Evolutionary conservation across 805 yeast species (phyloP).

Genomic region (Monosporozyma siamensis): DNA sequence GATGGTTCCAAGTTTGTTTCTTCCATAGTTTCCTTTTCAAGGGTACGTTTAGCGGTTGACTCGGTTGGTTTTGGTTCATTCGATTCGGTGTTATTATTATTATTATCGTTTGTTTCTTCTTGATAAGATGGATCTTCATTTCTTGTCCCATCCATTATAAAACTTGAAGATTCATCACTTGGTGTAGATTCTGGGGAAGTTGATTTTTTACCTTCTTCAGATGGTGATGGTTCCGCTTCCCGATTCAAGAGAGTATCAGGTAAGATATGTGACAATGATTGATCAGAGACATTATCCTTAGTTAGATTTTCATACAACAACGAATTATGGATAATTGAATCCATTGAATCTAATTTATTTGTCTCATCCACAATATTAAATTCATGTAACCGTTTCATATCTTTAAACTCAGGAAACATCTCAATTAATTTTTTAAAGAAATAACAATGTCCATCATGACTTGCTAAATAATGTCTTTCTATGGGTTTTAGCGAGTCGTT

Average conservation of each 20-base stretch:
- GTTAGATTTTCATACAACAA: conserved; percentile 1
- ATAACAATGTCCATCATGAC: conserved; percentile 18
- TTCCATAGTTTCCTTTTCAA: not conserved
- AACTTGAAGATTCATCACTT: not conserved
- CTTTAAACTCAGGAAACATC: conserved; percentile 1
- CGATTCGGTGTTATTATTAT: not conserved
- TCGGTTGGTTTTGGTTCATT: not conserved
- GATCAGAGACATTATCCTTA: not conserved
- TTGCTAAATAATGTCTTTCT: conserved; percentile 35
- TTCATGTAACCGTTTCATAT: not conserved
- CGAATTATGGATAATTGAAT: conserved; percentile 3
- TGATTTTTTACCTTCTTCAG: not conserved
- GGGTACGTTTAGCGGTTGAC: too few species aligned
- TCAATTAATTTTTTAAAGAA: conserved; percentile 11
- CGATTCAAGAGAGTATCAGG: too few species aligned
- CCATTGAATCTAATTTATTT: not conserved
- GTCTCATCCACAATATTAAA: not conserved
- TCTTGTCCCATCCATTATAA: not conserved
- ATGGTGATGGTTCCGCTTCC: not conserved
- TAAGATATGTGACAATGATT: too few species aligned
- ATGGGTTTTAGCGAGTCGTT: conserved; percentile 27
- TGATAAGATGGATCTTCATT: not conserved
- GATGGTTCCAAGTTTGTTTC: not conserved
- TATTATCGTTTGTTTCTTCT: not conserved
- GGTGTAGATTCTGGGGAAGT: not conserved